Conservation (phyloP, 306 rosid species). For the Quercus aquifolioides region DNA sequence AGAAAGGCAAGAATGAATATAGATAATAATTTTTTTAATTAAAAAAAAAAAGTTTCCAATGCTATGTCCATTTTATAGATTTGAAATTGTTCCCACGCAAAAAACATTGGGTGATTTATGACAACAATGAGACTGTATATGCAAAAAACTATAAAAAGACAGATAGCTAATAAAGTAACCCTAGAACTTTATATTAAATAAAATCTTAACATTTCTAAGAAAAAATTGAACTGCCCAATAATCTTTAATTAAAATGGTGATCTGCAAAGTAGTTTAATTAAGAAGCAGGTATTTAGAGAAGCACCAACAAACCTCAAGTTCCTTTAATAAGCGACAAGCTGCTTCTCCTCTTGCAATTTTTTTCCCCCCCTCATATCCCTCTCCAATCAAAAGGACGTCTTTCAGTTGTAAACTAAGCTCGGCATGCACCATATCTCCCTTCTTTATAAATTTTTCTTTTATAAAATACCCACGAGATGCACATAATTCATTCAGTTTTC, state of each 20-base stretch:
- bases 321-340: slow-evolving; percentile 56
- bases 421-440: slow-evolving; percentile 44
- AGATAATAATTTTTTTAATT: background rate
- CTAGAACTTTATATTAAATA: too few species aligned
- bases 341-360: slow-evolving; percentile 85
- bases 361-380: slow-evolving; percentile 47
- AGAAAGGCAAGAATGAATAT: too few species aligned
- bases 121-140: too few species aligned
- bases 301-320: slow-evolving; percentile 66
- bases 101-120: too few species aligned
- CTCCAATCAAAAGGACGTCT: slow-evolving; percentile 46
- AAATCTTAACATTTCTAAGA: too few species aligned
- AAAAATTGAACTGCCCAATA: background rate
- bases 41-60: background rate
- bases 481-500: slow-evolving; percentile 67
- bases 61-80: background rate
- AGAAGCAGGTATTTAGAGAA: slow-evolving; percentile 16
- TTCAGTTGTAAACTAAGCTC: slow-evolving; percentile 67
- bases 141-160: too few species aligned
- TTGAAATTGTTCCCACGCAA: too few species aligned
- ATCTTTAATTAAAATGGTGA: background rate
- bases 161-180: too few species aligned
- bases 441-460: slow-evolving; percentile 51
- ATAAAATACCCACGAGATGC: slow-evolving; percentile 68
- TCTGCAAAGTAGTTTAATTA: background rate